Base-by-base conservation (phyloP, 768 basidiomycete species). In the Kwoniella dejecticola region DNA sequence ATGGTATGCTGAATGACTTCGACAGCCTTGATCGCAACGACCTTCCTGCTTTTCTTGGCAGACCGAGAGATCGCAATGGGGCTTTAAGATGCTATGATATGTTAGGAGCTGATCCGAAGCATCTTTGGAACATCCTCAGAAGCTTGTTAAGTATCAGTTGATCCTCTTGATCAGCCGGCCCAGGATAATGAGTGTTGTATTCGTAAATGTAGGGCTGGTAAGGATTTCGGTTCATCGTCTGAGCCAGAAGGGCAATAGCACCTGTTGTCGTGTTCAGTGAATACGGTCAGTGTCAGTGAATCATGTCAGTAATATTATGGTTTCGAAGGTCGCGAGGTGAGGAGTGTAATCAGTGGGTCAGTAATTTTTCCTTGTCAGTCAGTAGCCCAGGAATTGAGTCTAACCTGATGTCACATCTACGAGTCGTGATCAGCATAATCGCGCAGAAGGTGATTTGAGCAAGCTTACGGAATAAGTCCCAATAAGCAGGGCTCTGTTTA, bases 391-490 rank as follows among this genome's bases (percentile, higher is more conserved):
- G 41, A 30, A 53, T 4, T 29, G 11, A 31, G 31, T 19, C 62
- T 63, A 21, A 63, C 62, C 62, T 38, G 62, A 63, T 27, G 62
- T 47, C 17, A 59, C 45, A 27, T 57, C 62, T 63, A 15, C 8
- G 47, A n/a, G 21, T 53, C 17, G 47, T 30, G 15, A 62, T 54
- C 29, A 67, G 46, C 17, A 24, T 52, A 17, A 48, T 29, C 52
- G 15, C 27, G 15, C 7, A 23, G 15, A 38, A 23, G 4, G 33
- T 12, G 31, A 31, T 36, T 11, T 21, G 19, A 10, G 42, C 6
- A 6, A 44, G 45, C 70, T 71, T 56, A 74, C 72, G 60, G 49
- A 76, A 71, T 40, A 73, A 31, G 47, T 76, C 74, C 70, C 70
- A 73, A 60, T 72, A 76, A 12, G 68, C 68, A 12, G 70, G 70